These are phyloP conservation scores for Boletus tylopilopsis DNA, from an alignment of 768 basidiomycete species.

Conservation along the genomic window DNA sequence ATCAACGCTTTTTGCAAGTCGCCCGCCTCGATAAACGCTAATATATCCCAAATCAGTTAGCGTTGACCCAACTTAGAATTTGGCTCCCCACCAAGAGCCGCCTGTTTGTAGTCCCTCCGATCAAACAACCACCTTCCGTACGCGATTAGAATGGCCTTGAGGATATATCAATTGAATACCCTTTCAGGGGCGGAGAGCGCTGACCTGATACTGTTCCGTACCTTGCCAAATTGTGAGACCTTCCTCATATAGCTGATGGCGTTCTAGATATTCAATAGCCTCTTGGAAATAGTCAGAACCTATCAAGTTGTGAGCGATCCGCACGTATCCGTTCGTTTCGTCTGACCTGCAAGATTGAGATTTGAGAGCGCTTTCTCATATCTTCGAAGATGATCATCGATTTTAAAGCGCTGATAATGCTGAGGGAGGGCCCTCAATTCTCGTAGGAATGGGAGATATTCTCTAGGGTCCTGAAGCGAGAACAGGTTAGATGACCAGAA, in stretches of 20 bases:
- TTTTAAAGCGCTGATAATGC: slow-evolving; percentile 82
- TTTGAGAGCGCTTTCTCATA: slow-evolving; percentile 71
- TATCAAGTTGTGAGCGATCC: slow-evolving; percentile 28
- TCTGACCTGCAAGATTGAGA: slow-evolving; percentile 66
- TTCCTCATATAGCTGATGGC: slow-evolving; percentile 67
- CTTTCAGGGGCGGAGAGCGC: slow-evolving; percentile 12
- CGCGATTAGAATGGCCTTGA: slow-evolving; percentile 62
- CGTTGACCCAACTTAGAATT: not conserved
- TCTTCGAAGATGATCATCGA: slow-evolving; percentile 88
- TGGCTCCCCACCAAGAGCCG: slow-evolving; percentile 64
- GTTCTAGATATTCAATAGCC: slow-evolving; percentile 74
- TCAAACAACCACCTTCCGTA: slow-evolving; percentile 92
- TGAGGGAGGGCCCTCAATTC: slow-evolving; percentile 74
- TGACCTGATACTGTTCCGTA: slow-evolving; percentile 60
- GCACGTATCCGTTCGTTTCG: not conserved
- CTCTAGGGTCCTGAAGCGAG: slow-evolving; percentile 81
- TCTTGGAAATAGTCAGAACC: slow-evolving; percentile 74
- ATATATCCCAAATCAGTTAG: slow-evolving; percentile 7
- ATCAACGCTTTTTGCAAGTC: slow-evolving; percentile 73
- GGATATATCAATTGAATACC: slow-evolving; percentile 6
- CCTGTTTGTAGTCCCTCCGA: slow-evolving; percentile 74
- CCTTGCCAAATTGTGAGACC: slow-evolving; percentile 75
- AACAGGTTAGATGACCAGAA: slow-evolving; percentile 6
- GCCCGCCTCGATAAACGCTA: slow-evolving; percentile 73
- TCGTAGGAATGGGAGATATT: slow-evolving; percentile 95